Conservation (phyloP, 2,329 filamentous ascomycete genomes). For the Elsinoe fawcettii region DNA sequence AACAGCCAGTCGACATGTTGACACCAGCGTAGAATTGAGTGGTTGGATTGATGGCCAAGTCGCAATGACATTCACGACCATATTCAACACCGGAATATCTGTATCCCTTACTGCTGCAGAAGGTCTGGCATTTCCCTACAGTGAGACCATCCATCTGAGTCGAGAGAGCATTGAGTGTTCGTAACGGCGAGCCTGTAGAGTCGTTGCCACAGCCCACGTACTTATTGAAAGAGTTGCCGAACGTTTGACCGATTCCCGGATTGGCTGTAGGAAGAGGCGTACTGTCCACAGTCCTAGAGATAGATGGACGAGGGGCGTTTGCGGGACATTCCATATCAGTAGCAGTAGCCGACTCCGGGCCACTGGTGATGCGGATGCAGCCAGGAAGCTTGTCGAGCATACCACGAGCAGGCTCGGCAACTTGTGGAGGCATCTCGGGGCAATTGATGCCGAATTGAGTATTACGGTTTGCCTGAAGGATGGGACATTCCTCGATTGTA, state of each 20-base stretch:
- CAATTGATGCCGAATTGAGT: constrained; percentile 23
- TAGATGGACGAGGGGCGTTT: constrained; percentile 20
- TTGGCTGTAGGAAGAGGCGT: constrained; percentile 25
- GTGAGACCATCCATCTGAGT: constrained; percentile 28
- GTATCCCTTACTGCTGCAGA: constrained; percentile 26
- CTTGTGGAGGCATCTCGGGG: constrained; percentile 22
- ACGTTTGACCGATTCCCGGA: constrained; percentile 22
- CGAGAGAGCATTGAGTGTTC: constrained; percentile 23
- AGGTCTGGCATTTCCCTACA: constrained; percentile 28
- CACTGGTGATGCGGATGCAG: constrained; percentile 28
- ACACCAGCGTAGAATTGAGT: constrained; percentile 20
- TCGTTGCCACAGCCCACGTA: constrained; percentile 34
- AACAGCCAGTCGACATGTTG: constrained; percentile 26
- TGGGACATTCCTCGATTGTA: constrained; percentile 29
- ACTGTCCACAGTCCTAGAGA: constrained; percentile 26
- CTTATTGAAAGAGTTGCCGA: constrained; percentile 25
- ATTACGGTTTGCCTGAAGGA: constrained; percentile 26
- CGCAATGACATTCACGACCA: constrained; percentile 29
- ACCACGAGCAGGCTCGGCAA: constrained; percentile 25
- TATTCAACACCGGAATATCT: constrained; percentile 28
- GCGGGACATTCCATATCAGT: constrained; percentile 26
- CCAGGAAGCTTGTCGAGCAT: constrained; percentile 29
- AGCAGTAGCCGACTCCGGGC: constrained; percentile 26
- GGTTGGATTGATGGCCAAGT: constrained; percentile 27
- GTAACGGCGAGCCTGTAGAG: constrained; percentile 18